Evolutionary conservation across 331 rosid genomes (phyloP), one percentile per base, ranked within the genome.

Genomic region (Malus hybrid): DNA sequence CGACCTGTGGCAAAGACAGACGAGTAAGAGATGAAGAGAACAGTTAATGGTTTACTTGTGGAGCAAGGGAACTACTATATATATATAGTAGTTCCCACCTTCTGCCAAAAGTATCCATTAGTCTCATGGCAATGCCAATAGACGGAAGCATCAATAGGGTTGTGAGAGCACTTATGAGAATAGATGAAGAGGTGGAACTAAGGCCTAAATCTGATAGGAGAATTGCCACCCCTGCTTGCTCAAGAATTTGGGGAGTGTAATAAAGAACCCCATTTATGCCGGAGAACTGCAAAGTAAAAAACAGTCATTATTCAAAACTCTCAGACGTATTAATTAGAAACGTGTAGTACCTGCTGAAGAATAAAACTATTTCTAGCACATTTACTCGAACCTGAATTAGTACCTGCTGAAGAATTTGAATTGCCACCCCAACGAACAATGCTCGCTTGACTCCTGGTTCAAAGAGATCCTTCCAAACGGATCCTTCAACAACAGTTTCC

Each of bases 101-200:
- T 26, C 82, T 62, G 36, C 82, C 82, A 52, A n/a, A 52, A 13
- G 68, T 66, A 29, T 78, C 82, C 77, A 78, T 55, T 44, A 78
- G 74, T 58, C 77, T 72, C 82, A 78, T 78, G 77, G 77, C 82
- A 13, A 78, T 32, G 56, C 73, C 82, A 14, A 78, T 66, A 26
- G 73, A 78, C 29, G 82, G 82, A 66, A 78, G 82, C 82, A 78
- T 78, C 73, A 78, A 72, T 10, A 78, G 26, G 52, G 82, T 78
- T 55, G 82, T 78, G 77, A 78, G 71, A 53, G 63, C 77, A 56
- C 82, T 78, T 36, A 72, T 55, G 46, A 78, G 82, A 58, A 78
- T 36, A n/a, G 82, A 78, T 8, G 77, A 72, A 2, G 82, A 78
- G 15, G 75, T 73, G 9, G 82, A 52, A 56, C 77, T 56, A n/a